Evolutionary conservation across 148 eudicot species (phyloP), one percentile per base, ranked within the genome.

Genomic region (Fagopyrum homotropicum): DNA sequence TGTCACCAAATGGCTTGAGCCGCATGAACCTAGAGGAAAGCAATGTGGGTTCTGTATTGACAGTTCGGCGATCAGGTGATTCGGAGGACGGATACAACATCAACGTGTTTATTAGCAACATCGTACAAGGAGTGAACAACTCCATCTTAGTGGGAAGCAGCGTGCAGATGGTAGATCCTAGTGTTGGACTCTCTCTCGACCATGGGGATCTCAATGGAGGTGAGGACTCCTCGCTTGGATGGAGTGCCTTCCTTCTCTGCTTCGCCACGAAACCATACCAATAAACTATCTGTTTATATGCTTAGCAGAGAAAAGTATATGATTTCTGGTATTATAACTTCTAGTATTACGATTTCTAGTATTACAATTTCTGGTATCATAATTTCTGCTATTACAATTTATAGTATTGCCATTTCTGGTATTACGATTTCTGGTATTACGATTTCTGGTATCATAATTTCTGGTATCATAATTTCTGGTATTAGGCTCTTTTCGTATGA

Each of bases 41-140:
- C 77, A 85, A 83, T 52, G 79, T 77, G 4, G 97, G 97, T 35
- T 86, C 97, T 1, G 63, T 80, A 26, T 88, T 92, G 93, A 66
- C 60, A 3, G 9, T 72, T 1, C 77, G 72, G 40, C 78, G 44
- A 7, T 43, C 71, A 43, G 75, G 85, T 59, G 19, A 59, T n/a
- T 46, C 79, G 4, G 75, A 55, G 64, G 87, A 78, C 7, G 11
- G 80, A 75, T 82, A 84, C 57, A 78, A 82, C 69, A 75, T 89
- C 81, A 88, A 93, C 63, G 83, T 93, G 8, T 93, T 85, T 73
- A 75, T 93, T 70, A 86, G 79, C 80, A 91, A 89, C 86, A 91
- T 89, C 60, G 49, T 89, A 10, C 96, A 90, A 61, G 98, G 98
- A 3, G 88, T 88, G 43, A 90, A 76, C 76, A 89, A 88, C 89